Evolutionary conservation across 1,284 basidiomycete genomes (phyloP).

Genomic region (Moesziomyces parantarcticus): DNA sequence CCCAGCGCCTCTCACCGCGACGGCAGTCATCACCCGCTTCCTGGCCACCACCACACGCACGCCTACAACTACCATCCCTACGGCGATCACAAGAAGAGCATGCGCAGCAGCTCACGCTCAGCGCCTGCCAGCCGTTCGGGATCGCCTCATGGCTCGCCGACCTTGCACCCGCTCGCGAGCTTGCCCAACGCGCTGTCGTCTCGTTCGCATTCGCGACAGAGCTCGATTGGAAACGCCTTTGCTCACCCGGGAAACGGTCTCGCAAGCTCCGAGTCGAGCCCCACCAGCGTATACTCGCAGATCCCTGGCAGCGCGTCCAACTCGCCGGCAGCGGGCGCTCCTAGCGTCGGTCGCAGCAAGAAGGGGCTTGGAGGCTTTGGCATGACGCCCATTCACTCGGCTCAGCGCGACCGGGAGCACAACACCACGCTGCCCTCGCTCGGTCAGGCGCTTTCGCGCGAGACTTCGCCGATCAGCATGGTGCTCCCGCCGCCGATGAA

Average conservation of each 20-base stretch:
- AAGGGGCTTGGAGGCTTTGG: conserved; percentile 30
- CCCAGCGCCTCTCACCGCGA: conserved; percentile 31
- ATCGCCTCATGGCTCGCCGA: conserved; percentile 52
- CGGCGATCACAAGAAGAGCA: conserved; percentile 42
- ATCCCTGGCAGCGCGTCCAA: conserved; percentile 33
- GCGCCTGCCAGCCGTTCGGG: conserved; percentile 53
- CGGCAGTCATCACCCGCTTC: conserved; percentile 44
- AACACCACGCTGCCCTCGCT: conserved; percentile 32
- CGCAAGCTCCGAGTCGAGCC: conserved; percentile 46
- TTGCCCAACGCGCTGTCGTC: conserved; percentile 28
- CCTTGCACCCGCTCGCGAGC: conserved; percentile 21
- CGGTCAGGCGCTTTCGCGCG: conserved; percentile 40
- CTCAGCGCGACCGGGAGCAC: conserved; percentile 23
- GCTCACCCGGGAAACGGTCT: conserved; percentile 17
- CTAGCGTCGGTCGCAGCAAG: conserved; percentile 13
- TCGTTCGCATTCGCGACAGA: conserved; percentile 49
- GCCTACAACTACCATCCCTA: conserved; percentile 54
- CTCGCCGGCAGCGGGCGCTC: conserved; percentile 25
- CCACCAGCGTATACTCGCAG: conserved; percentile 43
- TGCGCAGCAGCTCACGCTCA: conserved; percentile 50
- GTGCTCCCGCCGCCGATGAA: conserved; percentile 47
- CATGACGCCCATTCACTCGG: conserved; percentile 50
- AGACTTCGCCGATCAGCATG: conserved; percentile 44
- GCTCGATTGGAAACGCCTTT: conserved; percentile 46
- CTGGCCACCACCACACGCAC: conserved; percentile 43